Evolutionary conservation across 306 rosid genomes (phyloP), one percentile per base, ranked within the genome.

Genomic region (Luffa aegyptiaca): DNA sequence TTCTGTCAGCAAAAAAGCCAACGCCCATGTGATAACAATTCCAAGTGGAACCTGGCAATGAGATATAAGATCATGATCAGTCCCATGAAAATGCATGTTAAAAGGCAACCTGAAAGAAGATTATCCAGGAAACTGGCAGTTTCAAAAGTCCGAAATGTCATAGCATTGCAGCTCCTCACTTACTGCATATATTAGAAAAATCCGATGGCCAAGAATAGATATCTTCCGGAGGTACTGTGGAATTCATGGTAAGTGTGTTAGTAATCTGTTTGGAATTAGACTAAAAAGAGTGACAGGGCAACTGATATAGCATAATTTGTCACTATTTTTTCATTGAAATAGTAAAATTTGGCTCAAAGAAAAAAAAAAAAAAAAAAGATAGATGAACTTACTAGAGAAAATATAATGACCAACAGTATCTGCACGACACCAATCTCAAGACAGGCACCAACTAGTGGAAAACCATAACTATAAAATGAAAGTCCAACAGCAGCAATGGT

Each of bases 401-500:
- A 91, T 70, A 88, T 31, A 82, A 96, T 80, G 69, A 91, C 97
- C 82, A 91, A 83, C 56, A 96, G 86, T 88, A 96, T 96, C 84
- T 96, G 99, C 86, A 91, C 86, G 1, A 92, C 97, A 41, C 99
- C 99, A 61, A 96, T 91, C 90, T 96, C 99, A 79, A 96, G 88
- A 85, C 99, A 96, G 78, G 88, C 89, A 80, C 99, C 98, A 49
- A 93, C 94, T 80, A 87, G 79, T 53, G 99, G 97, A 84, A 96
- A 90, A 81, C 99, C 99, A 81, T 93, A 96, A 84, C 94, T 90
- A 83, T 84, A 96, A 86, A 96, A 96, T 21, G 99, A 93, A 89
- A 96, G 97, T 82, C 99, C 99, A 84, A 96, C 98, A 36, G 99
- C 99, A 77, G 99, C 99, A 90, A 96, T 89, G 61, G 99, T 96